Conservation (phyloP, 2,329 filamentous ascomycete genomes). For the Alternaria brassicae region DNA sequence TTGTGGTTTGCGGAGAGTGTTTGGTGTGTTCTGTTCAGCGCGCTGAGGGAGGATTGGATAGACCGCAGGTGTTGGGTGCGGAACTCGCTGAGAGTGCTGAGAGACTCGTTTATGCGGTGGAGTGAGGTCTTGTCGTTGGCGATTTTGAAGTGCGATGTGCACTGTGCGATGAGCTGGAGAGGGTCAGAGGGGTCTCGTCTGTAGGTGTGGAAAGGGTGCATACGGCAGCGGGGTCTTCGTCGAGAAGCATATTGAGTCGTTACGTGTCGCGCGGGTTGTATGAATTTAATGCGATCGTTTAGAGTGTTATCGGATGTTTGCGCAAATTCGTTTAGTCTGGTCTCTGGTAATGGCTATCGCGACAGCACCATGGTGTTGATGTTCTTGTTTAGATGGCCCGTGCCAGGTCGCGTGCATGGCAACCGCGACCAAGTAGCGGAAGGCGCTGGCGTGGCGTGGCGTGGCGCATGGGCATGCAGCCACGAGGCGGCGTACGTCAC, state of each 20-base stretch:
- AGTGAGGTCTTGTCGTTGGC: constrained; percentile 84
- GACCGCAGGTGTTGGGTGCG: constrained; percentile 73
- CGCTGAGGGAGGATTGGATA: constrained; percentile 50
- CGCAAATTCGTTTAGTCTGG: background rate
- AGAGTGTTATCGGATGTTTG: background rate
- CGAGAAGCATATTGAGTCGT: constrained; percentile 78
- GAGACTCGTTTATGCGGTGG: constrained; percentile 81
- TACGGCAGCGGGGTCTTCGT: constrained; percentile 90
- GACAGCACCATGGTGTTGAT: constrained; percentile 39
- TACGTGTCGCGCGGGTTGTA: constrained; percentile 10
- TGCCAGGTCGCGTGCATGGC: constrained; percentile 37
- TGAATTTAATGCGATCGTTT: background rate
- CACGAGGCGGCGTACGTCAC: constrained; percentile 48
- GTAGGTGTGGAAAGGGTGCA: constrained; percentile 34
- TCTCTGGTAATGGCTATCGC: constrained; percentile 17
- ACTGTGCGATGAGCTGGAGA: constrained; percentile 83
- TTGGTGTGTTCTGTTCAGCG: constrained; percentile 76
- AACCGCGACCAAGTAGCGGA: constrained; percentile 31
- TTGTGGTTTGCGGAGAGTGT: constrained; percentile 77
- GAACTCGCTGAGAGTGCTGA: constrained; percentile 82
- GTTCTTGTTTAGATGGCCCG: constrained; percentile 40
- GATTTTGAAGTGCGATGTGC: constrained; percentile 94
- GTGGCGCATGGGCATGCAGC: constrained; percentile 16
- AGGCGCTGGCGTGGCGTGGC: constrained; percentile 13
- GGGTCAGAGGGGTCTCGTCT: constrained; percentile 22